These are phyloP conservation scores for Acrocalymma vagum DNA, from an alignment of 2,329 filamentous ascomycete species.

Conservation along the genomic window DNA sequence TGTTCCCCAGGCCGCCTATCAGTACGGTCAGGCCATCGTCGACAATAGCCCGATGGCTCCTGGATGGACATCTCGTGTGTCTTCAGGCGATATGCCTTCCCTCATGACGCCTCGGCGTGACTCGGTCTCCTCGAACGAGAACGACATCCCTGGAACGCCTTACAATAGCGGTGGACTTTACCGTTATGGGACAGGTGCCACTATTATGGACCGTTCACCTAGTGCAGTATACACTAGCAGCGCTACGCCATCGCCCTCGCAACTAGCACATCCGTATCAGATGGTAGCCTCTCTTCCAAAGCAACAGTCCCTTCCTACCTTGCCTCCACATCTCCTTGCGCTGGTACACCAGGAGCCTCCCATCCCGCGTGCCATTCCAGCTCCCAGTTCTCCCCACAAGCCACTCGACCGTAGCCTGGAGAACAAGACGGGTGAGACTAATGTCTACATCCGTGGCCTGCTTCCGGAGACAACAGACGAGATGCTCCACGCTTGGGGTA, in stretches of 20 bases:
- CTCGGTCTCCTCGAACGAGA: conserved; percentile 62
- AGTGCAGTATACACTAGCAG: conserved; percentile 57
- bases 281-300: conserved; percentile 51
- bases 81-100: conserved; percentile 57
- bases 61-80: conserved; percentile 55
- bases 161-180: conserved; percentile 54
- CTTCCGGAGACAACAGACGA: conserved; percentile 95
- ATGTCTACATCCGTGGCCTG: conserved; percentile 97
- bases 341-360: conserved; percentile 73
- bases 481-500: conserved; percentile 81
- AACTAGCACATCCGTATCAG: conserved; percentile 54
- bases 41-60: conserved; percentile 56
- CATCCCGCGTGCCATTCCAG: conserved; percentile 88
- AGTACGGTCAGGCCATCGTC: conserved; percentile 53
- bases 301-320: conserved; percentile 46
- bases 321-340: conserved; percentile 56
- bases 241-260: conserved; percentile 59
- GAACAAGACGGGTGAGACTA: conserved; percentile 94
- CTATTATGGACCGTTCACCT: conserved; percentile 60
- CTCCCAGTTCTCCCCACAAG: conserved; percentile 85
- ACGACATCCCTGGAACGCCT: conserved; percentile 60
- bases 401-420: conserved; percentile 93
- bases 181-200: conserved; percentile 53
- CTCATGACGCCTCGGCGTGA: conserved; percentile 61
- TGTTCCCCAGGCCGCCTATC: conserved; percentile 53